A percentile compares a stretch with the other conserved stretches of the same genome.
Conservation (phyloP, 345 rosid species). For the Psidium friedrichsthalianum region DNA sequence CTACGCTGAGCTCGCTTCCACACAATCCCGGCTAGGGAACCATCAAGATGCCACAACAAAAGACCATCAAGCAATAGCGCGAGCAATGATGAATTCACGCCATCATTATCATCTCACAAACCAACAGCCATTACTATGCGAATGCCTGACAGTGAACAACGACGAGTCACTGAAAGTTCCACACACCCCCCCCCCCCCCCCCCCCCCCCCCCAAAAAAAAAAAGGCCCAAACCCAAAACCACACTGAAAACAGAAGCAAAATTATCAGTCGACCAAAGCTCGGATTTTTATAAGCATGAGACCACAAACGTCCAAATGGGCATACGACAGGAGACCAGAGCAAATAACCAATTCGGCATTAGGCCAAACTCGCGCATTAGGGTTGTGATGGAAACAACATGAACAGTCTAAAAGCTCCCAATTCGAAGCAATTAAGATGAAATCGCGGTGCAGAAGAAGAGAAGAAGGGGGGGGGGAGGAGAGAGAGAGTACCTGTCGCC, state of each 20-base stretch:
- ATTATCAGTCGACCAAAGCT: background rate
- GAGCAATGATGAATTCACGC: background rate
- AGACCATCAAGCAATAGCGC: background rate
- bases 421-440: background rate
- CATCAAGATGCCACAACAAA: background rate
- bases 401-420: background rate
- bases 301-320: background rate
- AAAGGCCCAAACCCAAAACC: too few relatives aligned
- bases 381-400: background rate
- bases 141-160: background rate
- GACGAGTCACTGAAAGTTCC: background rate
- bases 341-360: background rate
- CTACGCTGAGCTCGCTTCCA: background rate
- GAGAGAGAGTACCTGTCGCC: background rate
- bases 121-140: fast-evolving
- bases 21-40: background rate
- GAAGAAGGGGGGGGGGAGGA: background rate
- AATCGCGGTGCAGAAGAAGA: background rate
- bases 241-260: background rate
- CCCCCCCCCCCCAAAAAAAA: too few relatives aligned
- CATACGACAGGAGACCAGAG: background rate
- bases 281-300: background rate
- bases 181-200: background rate
- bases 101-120: background rate
- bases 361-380: background rate